phyloP scores from a whole-genome alignment of 768 basidiomycete species.

The Leccinum olivaceopallidum region DNA sequence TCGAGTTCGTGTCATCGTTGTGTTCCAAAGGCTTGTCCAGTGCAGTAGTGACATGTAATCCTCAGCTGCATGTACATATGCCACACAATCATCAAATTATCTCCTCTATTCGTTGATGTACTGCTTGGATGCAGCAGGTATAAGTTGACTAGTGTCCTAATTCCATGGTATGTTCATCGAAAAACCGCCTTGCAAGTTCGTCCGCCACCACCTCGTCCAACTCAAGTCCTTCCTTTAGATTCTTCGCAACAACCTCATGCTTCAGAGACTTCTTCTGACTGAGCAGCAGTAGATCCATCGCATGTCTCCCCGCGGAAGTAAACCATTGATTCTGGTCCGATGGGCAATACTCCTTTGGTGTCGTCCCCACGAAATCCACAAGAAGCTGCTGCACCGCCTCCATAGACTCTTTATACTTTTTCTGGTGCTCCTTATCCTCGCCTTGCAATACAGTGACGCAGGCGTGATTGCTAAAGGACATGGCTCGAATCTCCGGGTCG shows the following conservation, averaged over 20 bases:
- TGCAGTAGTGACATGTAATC: too few relatives aligned
- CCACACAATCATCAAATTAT: background rate
- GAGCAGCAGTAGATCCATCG: conserved; percentile 17
- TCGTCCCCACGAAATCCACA: conserved; percentile 10
- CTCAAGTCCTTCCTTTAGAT: conserved; percentile 12
- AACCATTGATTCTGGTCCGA: conserved; percentile 18
- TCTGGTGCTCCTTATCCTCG: conserved; percentile 19
- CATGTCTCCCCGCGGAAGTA: conserved; percentile 11
- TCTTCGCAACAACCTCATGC: conserved; percentile 13
- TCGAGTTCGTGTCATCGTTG: background rate
- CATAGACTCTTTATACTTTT: conserved; percentile 20
- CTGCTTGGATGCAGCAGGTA: background rate
- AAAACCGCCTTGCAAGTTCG: conserved; percentile 11
- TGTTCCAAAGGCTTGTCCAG: background rate
- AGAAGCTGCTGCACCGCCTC: conserved; percentile 15
- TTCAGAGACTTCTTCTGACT: conserved; percentile 10
- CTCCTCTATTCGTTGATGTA: background rate
- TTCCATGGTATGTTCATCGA: conserved; percentile 16
- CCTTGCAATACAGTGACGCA: conserved; percentile 32
- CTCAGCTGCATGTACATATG: too few relatives aligned
- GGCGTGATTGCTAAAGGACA: conserved; percentile 23
- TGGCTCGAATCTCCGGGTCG: conserved; percentile 8
- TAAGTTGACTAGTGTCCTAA: background rate
- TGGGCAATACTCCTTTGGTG: conserved; percentile 9
- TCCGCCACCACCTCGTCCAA: conserved; percentile 11